A percentile compares a stretch with the other conserved stretches of the same genome.
Conservation (phyloP, 148 eudicot genomes). For the Pharnaceum exiguum region DNA sequence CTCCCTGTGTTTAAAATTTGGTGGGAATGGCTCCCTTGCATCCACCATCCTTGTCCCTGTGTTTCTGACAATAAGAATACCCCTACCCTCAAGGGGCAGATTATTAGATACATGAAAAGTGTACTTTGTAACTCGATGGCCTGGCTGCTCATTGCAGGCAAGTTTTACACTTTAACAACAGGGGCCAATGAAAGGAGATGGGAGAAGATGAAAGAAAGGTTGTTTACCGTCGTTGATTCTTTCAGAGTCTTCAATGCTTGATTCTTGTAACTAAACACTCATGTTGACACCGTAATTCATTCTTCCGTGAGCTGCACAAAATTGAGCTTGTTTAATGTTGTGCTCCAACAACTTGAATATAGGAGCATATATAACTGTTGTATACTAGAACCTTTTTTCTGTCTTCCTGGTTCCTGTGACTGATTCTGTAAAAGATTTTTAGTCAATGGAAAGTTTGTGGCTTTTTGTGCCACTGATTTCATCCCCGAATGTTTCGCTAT, state of each 20-base stretch:
- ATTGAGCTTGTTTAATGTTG: slow-evolving; percentile 11
- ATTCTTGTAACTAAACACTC: slow-evolving; percentile 22
- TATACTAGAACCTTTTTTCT: slow-evolving; percentile 10
- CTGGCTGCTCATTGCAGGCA: slow-evolving; percentile 50
- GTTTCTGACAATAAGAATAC: too few relatives aligned
- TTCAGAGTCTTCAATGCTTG: slow-evolving; percentile 70
- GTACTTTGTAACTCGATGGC: not conserved
- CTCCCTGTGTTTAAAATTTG: not conserved
- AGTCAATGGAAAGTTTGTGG: not conserved
- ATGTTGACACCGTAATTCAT: slow-evolving; percentile 23
- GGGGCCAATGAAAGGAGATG: slow-evolving; percentile 97
- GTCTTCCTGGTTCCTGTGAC: not conserved
- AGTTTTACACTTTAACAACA: slow-evolving; percentile 85
- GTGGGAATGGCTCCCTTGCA: too few relatives aligned
- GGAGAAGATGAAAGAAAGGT: slow-evolving; percentile 94
- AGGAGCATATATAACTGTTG: slow-evolving; percentile 2
- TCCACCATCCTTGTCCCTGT: too few relatives aligned
- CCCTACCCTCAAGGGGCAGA: too few relatives aligned
- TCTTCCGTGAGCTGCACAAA: slow-evolving; percentile 25
- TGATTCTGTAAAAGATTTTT: slow-evolving; percentile 15
- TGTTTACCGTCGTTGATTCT: slow-evolving; percentile 76
- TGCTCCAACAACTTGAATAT: slow-evolving; percentile 13
- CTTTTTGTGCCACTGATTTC: not conserved
- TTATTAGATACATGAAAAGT: too few relatives aligned
- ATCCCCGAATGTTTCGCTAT: not conserved